Percentiles rank a stretch among this genome's conserved stretches.
These are phyloP conservation scores for Fraxinus sp. DNA, from an alignment of 305 asterid species.

Conservation along the genomic window DNA sequence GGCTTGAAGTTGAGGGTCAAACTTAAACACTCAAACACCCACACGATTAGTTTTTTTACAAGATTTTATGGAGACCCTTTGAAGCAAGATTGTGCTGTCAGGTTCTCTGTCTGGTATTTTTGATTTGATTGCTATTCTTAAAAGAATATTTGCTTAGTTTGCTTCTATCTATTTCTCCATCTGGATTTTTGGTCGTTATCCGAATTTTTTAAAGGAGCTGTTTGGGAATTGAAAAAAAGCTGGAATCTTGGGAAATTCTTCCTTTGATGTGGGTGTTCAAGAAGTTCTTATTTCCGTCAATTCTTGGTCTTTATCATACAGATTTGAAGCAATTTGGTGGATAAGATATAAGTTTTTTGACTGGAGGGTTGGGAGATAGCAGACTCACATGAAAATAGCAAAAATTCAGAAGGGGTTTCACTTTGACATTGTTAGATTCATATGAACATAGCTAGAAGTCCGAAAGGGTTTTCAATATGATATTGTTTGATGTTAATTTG, in stretches of 20 bases:
- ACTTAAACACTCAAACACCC: constrained; percentile 39
- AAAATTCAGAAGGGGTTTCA: constrained; percentile 4
- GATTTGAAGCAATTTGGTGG: constrained; percentile 45
- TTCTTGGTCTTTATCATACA: constrained; percentile 34
- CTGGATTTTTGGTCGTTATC: constrained; percentile 49
- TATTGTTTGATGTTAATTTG: constrained; percentile 28
- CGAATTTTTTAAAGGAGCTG: constrained; percentile 36
- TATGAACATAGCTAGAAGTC: constrained; percentile 10
- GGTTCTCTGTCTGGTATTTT: constrained; percentile 30
- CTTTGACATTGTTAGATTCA: constrained; percentile 17
- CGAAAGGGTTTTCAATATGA: constrained; percentile 31
- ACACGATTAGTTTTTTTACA: constrained; percentile 32
- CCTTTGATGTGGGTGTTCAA: constrained; percentile 34
- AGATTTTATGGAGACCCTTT: constrained; percentile 24
- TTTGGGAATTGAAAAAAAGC: constrained; percentile 37
- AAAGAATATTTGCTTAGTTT: constrained; percentile 44
- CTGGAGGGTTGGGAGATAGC: neutral
- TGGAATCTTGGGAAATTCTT: constrained; percentile 61
- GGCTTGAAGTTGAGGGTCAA: constrained; percentile 45
- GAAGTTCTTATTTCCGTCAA: constrained; percentile 45
- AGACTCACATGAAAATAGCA: neutral
- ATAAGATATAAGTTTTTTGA: neutral
- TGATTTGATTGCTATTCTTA: constrained; percentile 36
- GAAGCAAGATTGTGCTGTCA: constrained; percentile 27
- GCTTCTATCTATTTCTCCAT: constrained; percentile 43